phyloP scores from a whole-genome alignment of 2,329 filamentous ascomycete species.

The Raffaelea ambrosiae region DNA sequence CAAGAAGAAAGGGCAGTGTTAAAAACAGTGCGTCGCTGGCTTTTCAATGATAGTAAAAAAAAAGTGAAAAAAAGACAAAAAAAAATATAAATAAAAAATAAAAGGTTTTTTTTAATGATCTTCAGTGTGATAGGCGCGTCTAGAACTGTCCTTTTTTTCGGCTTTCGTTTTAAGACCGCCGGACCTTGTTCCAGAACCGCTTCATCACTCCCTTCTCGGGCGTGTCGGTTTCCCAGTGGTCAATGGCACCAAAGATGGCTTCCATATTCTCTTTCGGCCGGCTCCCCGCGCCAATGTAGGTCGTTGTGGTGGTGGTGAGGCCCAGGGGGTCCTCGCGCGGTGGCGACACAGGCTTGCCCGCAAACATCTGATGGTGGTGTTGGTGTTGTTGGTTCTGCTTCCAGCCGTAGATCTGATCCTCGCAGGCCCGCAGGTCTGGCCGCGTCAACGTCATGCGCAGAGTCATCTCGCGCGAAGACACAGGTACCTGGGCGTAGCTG shows the following conservation, averaged over 20 bases:
- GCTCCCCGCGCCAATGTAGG: slow-evolving; percentile 21
- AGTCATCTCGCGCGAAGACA: slow-evolving; percentile 78
- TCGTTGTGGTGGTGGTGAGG: slow-evolving; percentile 14
- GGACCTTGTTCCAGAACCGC: slow-evolving; percentile 56
- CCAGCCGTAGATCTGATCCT: slow-evolving; percentile 66
- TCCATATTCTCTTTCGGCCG: slow-evolving; percentile 46
- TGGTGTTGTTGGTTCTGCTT: slow-evolving; percentile 31
- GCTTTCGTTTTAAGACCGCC: slow-evolving; percentile 26
- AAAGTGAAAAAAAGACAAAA: slow-evolving; percentile 6
- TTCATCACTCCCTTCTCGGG: slow-evolving; percentile 49
- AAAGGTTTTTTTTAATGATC: too few relatives aligned
- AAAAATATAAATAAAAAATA: neutral
- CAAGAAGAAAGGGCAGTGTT: neutral
- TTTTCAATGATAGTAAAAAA: neutral
- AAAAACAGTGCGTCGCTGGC: neutral
- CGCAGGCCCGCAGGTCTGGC: slow-evolving; percentile 71
- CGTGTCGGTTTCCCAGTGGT: slow-evolving; percentile 37
- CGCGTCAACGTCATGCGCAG: slow-evolving; percentile 90
- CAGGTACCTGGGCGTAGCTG: slow-evolving; percentile 40
- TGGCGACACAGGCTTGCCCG: slow-evolving; percentile 12
- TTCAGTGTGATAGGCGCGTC: neutral
- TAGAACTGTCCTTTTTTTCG: neutral
- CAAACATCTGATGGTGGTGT: slow-evolving; percentile 20
- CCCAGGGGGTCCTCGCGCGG: slow-evolving; percentile 16
- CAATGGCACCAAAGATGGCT: slow-evolving; percentile 42